Evolutionary conservation across 306 rosid genomes (phyloP), one percentile per base, ranked within the genome.

Genomic region (Vigna nakashimae): DNA sequence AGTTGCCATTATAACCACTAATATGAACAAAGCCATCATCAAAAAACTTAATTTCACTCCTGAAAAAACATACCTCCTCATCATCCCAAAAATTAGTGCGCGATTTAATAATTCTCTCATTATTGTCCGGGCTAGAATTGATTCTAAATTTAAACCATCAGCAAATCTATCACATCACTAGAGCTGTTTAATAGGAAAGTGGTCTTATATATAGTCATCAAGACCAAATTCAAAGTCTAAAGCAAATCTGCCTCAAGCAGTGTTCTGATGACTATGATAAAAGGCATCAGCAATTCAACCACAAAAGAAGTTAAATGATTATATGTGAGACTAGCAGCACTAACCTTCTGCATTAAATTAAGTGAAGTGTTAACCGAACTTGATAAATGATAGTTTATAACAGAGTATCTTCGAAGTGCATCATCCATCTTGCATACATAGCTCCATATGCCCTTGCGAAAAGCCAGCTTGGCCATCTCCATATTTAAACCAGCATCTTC

Each of bases 401-500:
- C 65, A 60, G 89, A 75, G 89, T 88, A 89, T 74, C 87, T 84
- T 20, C 90, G 86, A 11, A 95, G 89, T 43, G 98, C 99, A 74
- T 48, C 63, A 73, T 88, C 89, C 99, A 95, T 95, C 88, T 91
- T 92, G 84, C 98, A 88, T 40, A 95, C 89, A 42, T 88, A 95
- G 82, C 78, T 91, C 99, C 99, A 95, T 86, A 95, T 92, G 78
- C 99, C 98, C 88, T 73, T 88, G 5, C 91, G 62, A 78, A 95
- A 95, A 16, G 84, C 97, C 82, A 92, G 81, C 77, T 92, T 95
- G 63, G 98, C 97, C 91, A 92, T 74, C 82, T 95, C 92, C 78
- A 75, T 82, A 78, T 92, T 95, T 75, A 95, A 81, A 77, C 97
- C 96, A 69, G 99, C 97, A 85, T 92, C 99, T 84, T 95, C 99